Percentiles rank a stretch among this genome's conserved stretches.
phyloP scores from a whole-genome alignment of 23 red algal species.

The Gracilariopsis chorda region DNA sequence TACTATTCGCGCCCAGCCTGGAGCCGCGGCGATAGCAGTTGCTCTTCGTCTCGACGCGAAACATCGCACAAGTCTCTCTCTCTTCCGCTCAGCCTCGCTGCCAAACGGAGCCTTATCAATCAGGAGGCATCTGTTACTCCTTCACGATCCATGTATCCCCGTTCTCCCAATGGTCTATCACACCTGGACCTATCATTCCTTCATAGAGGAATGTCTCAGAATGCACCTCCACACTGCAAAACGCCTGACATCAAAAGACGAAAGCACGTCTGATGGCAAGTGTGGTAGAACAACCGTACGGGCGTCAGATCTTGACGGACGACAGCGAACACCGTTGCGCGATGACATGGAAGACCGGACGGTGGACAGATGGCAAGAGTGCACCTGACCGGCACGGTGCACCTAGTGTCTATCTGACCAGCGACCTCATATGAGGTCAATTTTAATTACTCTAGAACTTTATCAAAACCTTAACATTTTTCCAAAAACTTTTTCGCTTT shows the following conservation, averaged over 20 bases:
- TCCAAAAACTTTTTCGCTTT: no score
- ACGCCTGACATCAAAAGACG: not conserved
- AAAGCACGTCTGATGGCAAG: not conserved
- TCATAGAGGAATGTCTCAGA: conserved; percentile 82
- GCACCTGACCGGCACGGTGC: no score
- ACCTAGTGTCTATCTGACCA: no score
- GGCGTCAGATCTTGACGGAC: no score
- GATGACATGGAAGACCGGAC: no score
- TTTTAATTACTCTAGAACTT: no score
- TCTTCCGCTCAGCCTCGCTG: conserved; percentile 32
- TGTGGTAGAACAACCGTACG: no score
- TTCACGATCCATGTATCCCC: conserved; percentile 66
- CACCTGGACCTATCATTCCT: conserved; percentile 94
- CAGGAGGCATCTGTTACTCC: conserved; percentile 56
- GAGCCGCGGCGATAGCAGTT: conserved; percentile 71
- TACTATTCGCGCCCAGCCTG: conserved; percentile 77
- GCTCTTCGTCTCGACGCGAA: conserved; percentile 62
- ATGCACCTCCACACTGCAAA: conserved; percentile 70
- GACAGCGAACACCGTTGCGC: no score
- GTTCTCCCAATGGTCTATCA: conserved; percentile 88
- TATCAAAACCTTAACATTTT: no score
- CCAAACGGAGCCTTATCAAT: conserved; percentile 30
- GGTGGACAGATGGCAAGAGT: no score
- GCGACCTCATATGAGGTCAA: no score
- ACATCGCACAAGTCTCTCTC: conserved; percentile 63